phyloP scores from a whole-genome alignment of 2,329 filamentous ascomycete genomes.

The Penicillium sp. region DNA sequence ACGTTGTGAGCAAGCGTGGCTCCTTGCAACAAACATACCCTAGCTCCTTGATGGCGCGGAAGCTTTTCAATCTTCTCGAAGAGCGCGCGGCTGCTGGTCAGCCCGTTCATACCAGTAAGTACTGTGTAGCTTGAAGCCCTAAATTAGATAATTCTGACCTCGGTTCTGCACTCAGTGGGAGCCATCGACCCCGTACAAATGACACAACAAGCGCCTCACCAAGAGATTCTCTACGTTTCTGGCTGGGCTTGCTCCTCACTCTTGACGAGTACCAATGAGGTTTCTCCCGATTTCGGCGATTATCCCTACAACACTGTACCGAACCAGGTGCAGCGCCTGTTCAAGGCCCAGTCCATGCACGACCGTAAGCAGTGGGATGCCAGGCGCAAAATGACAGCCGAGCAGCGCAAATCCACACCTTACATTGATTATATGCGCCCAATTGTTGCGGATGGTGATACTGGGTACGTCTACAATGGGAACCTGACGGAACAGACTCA shows the following conservation, averaged over 20 bases:
- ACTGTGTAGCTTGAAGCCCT: background rate
- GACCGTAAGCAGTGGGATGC: constrained; percentile 93
- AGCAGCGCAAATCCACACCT: constrained; percentile 69
- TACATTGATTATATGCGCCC: constrained; percentile 91
- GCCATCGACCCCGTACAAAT: constrained; percentile 99
- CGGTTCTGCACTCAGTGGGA: constrained; percentile 62
- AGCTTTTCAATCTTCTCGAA: constrained; percentile 84
- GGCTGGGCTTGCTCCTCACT: constrained; percentile 97
- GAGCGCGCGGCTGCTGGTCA: constrained; percentile 73
- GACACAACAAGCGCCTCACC: constrained; percentile 95
- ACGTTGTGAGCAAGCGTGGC: constrained; percentile 90
- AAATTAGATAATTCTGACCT: constrained; percentile 11
- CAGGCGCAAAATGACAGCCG: constrained; percentile 70
- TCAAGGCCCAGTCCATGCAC: constrained; percentile 95
- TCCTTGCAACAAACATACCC: constrained; percentile 83
- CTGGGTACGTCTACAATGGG: constrained; percentile 52
- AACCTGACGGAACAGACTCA: background rate
- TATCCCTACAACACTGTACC: constrained; percentile 99
- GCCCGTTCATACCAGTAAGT: constrained; percentile 83
- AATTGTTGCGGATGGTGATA: constrained; percentile 95
- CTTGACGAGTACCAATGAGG: constrained; percentile 90
- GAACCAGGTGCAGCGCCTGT: constrained; percentile 92
- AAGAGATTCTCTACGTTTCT: constrained; percentile 92
- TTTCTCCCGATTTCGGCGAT: constrained; percentile 95
- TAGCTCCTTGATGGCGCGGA: constrained; percentile 89